A percentile compares a stretch with the other conserved stretches of the same genome.
Evolutionary conservation across 1,139 yeast species (phyloP).

Genomic region (Protomyces inouyei): DNA sequence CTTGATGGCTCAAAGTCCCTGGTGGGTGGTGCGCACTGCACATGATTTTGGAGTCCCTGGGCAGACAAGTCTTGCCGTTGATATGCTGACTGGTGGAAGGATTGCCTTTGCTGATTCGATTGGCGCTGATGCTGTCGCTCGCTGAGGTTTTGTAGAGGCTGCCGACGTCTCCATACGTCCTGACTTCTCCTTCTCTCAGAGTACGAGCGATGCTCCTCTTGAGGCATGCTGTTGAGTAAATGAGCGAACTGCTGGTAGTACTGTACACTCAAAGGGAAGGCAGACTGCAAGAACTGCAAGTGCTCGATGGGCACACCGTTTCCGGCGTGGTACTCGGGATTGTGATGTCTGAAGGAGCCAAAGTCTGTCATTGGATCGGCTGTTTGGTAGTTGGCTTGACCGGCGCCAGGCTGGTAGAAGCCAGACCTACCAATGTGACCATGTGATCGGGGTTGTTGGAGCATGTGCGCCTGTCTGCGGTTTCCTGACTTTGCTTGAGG

Average conservation of each 20-base stretch:
- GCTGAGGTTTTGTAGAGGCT: neutral
- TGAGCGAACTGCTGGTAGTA: neutral
- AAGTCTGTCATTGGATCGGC: neutral
- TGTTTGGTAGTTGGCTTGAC: neutral
- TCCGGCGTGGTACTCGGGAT: neutral
- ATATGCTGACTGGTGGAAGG: no score
- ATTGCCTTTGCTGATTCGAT: neutral
- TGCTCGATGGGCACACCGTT: neutral
- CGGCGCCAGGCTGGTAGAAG: neutral
- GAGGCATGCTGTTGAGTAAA: neutral
- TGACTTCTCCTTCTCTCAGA: neutral
- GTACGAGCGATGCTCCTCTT: neutral
- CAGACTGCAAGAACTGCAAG: neutral
- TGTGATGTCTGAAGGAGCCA: neutral
- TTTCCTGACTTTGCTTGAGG: neutral
- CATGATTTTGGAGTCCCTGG: no score
- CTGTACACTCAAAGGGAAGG: neutral
- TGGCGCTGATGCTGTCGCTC: neutral
- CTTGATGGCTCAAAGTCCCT: no score
- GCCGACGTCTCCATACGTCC: neutral
- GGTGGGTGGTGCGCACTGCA: no score
- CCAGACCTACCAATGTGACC: neutral
- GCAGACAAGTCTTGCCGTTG: no score
- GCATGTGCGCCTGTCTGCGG: neutral
- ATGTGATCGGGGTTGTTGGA: neutral